A percentile compares a stretch with the other conserved stretches of the same genome.
Conservation (phyloP, 1,284 basidiomycete species). For the Jaminaea rosea region DNA sequence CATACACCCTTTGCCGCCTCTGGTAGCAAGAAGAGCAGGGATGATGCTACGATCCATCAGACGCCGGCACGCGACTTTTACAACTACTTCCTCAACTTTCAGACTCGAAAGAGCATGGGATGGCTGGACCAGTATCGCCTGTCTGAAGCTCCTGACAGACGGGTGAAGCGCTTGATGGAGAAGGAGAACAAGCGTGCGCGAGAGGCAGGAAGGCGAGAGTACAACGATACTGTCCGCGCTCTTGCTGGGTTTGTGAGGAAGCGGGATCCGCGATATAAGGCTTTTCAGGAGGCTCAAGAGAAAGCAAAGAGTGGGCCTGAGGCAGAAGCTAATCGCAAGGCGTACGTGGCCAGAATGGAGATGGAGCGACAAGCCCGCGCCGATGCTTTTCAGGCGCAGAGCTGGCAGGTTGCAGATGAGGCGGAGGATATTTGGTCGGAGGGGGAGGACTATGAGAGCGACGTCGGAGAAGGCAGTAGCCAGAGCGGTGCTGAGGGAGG, state of each 20-base stretch:
- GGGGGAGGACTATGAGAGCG: constrained; percentile 10
- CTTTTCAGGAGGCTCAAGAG: constrained; percentile 36
- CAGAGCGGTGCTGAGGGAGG: too few relatives aligned
- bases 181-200: constrained; percentile 88
- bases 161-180: constrained; percentile 75
- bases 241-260: constrained; percentile 79
- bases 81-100: constrained; percentile 74
- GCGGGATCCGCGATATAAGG: constrained; percentile 84
- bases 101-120: constrained; percentile 76
- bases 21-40: too few relatives aligned
- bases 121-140: constrained; percentile 82
- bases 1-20: constrained; percentile 62
- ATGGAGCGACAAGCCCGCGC: constrained; percentile 54
- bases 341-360: constrained; percentile 31
- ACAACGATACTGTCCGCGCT: constrained; percentile 77
- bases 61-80: constrained; percentile 59
- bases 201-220: constrained; percentile 78
- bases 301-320: constrained; percentile 55
- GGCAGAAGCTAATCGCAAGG: constrained; percentile 61
- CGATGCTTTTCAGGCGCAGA: constrained; percentile 54
- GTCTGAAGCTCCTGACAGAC: constrained; percentile 74
- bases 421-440: not conserved
- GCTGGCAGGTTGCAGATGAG: constrained; percentile 22
- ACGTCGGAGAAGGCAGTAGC: constrained; percentile 8
- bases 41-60: constrained; percentile 17